phyloP scores from a whole-genome alignment of 108 stramenopile species.

The Nitzschia palea region DNA sequence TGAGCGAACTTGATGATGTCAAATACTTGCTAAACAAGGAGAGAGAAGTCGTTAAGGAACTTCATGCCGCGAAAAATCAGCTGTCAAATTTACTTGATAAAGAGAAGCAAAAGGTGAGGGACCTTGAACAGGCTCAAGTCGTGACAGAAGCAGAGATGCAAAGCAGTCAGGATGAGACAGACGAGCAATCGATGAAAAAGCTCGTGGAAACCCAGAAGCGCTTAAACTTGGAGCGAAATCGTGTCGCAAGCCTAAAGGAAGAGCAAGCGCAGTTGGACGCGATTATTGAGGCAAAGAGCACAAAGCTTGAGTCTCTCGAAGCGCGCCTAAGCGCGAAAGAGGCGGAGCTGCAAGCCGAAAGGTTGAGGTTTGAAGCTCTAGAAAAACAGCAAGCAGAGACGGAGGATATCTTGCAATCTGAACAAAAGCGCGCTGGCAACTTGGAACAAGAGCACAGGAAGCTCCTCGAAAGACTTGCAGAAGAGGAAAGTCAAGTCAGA shows the following conservation, averaged over 20 bases:
- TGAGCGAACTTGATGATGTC: conserved; percentile 14
- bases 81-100: not conserved
- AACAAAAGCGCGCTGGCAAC: not conserved
- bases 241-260: conserved; percentile 17
- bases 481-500: conserved; percentile 16
- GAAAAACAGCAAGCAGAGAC: conserved; percentile 24
- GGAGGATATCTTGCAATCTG: conserved; percentile 5
- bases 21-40: conserved; percentile 13
- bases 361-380: conserved; percentile 15
- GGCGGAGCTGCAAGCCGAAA: conserved; percentile 15
- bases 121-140: conserved; percentile 24
- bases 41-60: conserved; percentile 8
- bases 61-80: conserved; percentile 6
- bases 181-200: conserved; percentile 5
- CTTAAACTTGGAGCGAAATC: conserved; percentile 20
- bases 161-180: not conserved
- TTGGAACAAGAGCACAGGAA: conserved; percentile 9
- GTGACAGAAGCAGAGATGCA: conserved; percentile 10
- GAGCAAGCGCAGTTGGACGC: conserved; percentile 7
- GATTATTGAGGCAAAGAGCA: conserved; percentile 6
- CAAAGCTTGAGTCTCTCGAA: conserved; percentile 16
- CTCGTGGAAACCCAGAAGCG: conserved; percentile 19
- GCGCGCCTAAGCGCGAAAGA: conserved; percentile 9
- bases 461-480: conserved; percentile 4
- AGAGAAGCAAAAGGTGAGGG: conserved; percentile 17